phyloP scores from a whole-genome alignment of 495 filamentous ascomycete genomes.

The Penicillium tannophilum region DNA sequence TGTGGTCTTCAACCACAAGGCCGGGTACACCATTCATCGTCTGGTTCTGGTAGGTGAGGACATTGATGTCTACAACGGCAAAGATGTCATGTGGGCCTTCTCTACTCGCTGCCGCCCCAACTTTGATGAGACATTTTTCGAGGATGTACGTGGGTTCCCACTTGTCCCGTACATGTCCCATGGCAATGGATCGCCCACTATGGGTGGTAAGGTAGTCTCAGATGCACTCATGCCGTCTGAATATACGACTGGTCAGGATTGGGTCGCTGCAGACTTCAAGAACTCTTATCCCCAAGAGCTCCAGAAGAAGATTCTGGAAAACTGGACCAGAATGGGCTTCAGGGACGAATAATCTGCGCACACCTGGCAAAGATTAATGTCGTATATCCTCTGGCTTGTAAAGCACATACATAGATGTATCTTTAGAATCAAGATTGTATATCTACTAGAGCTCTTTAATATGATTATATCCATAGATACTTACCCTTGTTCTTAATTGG shows the following conservation, averaged over 20 bases:
- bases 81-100: constrained; percentile 48
- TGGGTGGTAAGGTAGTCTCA: constrained; percentile 44
- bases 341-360: constrained; percentile 17
- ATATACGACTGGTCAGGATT: constrained; percentile 36
- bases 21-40: constrained; percentile 41
- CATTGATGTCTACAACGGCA: constrained; percentile 39
- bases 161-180: constrained; percentile 44
- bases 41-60: constrained; percentile 42
- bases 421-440: no score
- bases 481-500: no score
- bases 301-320: constrained; percentile 33
- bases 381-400: no score
- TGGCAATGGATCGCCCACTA: constrained; percentile 26
- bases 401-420: no score
- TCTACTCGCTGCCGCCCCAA: constrained; percentile 42
- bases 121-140: constrained; percentile 39
- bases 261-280: constrained; percentile 38
- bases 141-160: constrained; percentile 41
- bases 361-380: no score
- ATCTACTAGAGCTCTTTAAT: no score
- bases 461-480: not conserved
- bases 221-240: constrained; percentile 40
- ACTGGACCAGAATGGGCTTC: constrained; percentile 41
- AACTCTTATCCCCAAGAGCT: constrained; percentile 38
- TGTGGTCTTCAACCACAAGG: constrained; percentile 40